A percentile compares a stretch with the other conserved stretches of the same genome.
phyloP scores from a whole-genome alignment of 306 rosid genomes.

The Cucurbita argyrosperma region DNA sequence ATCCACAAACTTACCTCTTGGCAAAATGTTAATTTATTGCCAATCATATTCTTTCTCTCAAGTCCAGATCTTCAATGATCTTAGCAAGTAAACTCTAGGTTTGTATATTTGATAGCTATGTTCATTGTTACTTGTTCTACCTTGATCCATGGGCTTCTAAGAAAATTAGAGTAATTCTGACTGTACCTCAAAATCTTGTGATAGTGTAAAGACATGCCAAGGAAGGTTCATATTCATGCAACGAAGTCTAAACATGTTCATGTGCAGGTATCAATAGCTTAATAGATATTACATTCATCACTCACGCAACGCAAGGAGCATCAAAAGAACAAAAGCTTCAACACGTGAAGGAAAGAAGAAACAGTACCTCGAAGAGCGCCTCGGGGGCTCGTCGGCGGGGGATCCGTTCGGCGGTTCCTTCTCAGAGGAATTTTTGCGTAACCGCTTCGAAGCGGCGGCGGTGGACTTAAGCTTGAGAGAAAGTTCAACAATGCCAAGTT shows the following conservation, averaged over 20 bases:
- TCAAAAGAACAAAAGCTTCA: not conserved
- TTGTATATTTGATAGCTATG: not conserved
- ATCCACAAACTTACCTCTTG: not conserved
- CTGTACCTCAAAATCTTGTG: not conserved
- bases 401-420: not conserved
- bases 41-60: not conserved
- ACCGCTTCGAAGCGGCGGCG: constrained; percentile 3
- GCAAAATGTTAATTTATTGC: not conserved
- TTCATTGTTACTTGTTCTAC: not conserved
- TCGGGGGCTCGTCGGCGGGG: constrained; percentile 12
- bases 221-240: not conserved
- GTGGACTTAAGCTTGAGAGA: constrained; percentile 34
- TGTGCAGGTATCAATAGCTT: too few relatives aligned
- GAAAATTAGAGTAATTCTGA: not conserved
- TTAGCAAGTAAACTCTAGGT: not conserved
- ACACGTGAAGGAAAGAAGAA: not conserved
- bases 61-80: not conserved
- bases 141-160: not conserved
- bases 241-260: not conserved
- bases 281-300: not conserved
- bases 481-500: constrained; percentile 45
- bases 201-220: not conserved
- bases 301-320: not conserved
- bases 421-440: not conserved
- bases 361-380: constrained; percentile 66